phyloP scores from a whole-genome alignment of 768 basidiomycete species.

The Leccinum aurantiacum region DNA sequence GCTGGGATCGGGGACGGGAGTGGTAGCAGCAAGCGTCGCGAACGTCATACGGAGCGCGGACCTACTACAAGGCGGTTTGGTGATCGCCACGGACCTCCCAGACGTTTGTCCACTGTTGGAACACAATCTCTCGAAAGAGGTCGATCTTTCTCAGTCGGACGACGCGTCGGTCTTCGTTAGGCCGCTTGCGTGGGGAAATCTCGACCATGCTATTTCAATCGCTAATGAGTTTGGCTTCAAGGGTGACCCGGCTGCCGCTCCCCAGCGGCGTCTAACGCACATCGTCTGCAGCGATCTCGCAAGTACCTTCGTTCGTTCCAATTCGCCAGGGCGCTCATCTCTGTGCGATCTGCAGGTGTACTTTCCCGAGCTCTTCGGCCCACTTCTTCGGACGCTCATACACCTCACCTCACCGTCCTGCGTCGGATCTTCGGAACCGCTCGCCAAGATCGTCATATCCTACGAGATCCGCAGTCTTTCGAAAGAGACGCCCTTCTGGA shows the following conservation, averaged over 20 bases:
- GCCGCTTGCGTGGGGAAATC: conserved; percentile 72
- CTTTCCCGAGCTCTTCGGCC: conserved; percentile 78
- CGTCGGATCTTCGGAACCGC: conserved; percentile 6
- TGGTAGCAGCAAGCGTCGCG: conserved; percentile 53
- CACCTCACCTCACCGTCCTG: conserved; percentile 63
- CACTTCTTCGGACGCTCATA: conserved; percentile 72
- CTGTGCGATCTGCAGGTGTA: conserved; percentile 58
- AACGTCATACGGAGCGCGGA: conserved; percentile 34
- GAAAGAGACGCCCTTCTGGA: conserved; percentile 78
- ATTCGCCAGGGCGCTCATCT: neutral
- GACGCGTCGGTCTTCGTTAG: conserved; percentile 37
- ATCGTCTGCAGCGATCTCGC: conserved; percentile 86
- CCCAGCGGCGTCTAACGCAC: conserved; percentile 45
- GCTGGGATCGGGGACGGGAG: conserved; percentile 76
- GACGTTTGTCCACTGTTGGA: conserved; percentile 61
- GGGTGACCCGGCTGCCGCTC: neutral
- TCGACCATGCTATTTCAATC: conserved; percentile 42
- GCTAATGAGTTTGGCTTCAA: conserved; percentile 36
- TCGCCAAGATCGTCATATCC: conserved; percentile 55
- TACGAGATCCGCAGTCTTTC: conserved; percentile 74
- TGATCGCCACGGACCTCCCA: conserved; percentile 72
- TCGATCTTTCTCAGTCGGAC: conserved; percentile 18
- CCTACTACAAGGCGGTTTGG: conserved; percentile 17
- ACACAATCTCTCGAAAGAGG: conserved; percentile 33
- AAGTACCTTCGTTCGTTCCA: conserved; percentile 30